Percentiles rank a stretch among this genome's conserved stretches.
phyloP scores from a whole-genome alignment of 2,329 filamentous ascomycete genomes.

The Bipolaris bicolor region DNA sequence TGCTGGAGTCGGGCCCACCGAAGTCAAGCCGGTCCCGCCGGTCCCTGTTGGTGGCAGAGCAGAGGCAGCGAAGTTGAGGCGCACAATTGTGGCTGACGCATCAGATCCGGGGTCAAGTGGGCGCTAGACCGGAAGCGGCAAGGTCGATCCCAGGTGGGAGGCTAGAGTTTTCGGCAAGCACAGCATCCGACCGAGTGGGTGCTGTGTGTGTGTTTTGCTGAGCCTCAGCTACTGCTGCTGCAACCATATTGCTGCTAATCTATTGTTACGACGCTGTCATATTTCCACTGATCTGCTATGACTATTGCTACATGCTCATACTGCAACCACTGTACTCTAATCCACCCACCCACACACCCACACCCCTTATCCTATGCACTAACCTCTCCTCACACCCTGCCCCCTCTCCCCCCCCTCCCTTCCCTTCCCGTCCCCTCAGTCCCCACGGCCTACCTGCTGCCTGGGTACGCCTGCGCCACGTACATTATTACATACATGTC shows the following conservation, averaged over 20 bases:
- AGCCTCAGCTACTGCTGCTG: constrained; percentile 18
- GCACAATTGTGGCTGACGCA: constrained; percentile 23
- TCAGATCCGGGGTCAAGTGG: constrained; percentile 20
- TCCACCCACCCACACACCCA: too few species aligned
- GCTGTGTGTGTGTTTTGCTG: constrained; percentile 18
- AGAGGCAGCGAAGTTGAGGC: constrained; percentile 7
- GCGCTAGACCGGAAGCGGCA: background rate
- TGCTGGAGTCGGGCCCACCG: background rate
- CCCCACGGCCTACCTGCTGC: too few species aligned
- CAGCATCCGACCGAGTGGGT: constrained; percentile 23
- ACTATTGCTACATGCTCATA: constrained; percentile 6
- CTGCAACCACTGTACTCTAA: too few species aligned
- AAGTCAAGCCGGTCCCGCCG: constrained; percentile 8
- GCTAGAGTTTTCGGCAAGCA: constrained; percentile 29
- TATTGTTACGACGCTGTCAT: too few species aligned
- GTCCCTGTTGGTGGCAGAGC: constrained; percentile 13
- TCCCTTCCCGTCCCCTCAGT: background rate
- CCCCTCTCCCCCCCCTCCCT: constrained; percentile 9
- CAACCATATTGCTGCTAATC: too few species aligned
- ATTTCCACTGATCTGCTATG: too few species aligned
- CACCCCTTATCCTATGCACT: constrained; percentile 25
- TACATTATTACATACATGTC: too few species aligned
- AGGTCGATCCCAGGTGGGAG: constrained; percentile 14
- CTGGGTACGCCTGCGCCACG: too few species aligned
- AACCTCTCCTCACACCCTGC: constrained; percentile 32